These are phyloP conservation scores for Scutellaria baicalensis DNA, from an alignment of 257 asterid genomes.

Conservation along the genomic window DNA sequence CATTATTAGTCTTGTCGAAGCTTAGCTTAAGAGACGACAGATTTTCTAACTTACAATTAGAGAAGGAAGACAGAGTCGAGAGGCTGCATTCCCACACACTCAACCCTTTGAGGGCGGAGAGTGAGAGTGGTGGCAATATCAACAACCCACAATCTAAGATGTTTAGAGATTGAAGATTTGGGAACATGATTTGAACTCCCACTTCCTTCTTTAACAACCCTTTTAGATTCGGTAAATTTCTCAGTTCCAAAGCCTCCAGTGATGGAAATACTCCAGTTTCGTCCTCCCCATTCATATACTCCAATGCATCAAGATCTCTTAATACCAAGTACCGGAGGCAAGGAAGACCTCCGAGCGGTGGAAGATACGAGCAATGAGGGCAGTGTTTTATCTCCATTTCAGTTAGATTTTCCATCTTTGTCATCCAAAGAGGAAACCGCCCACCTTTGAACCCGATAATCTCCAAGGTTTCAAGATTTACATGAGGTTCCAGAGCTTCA, in stretches of 20 bases:
- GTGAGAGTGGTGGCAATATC: not conserved
- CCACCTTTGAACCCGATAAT: not conserved
- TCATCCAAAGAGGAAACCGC: not conserved
- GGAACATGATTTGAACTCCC: conserved; percentile 18
- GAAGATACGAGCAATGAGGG: not conserved
- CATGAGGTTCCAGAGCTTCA: not conserved
- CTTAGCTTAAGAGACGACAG: not conserved
- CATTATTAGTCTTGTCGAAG: not conserved
- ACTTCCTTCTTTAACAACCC: conserved; percentile 1
- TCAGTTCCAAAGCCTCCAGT: not conserved
- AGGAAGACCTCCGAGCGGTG: not conserved
- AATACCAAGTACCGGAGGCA: not conserved
- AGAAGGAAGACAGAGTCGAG: not conserved
- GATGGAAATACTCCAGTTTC: conserved; percentile 6
- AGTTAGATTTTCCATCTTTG: not conserved
- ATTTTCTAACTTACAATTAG: not conserved
- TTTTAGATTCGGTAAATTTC: not conserved
- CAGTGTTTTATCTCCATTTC: not conserved
- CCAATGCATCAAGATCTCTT: not conserved
- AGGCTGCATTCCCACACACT: not conserved
- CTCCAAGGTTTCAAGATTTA: not conserved
- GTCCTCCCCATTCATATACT: conserved; percentile 9
- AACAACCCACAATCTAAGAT: not conserved
- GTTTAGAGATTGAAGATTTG: not conserved
- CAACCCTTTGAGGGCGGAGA: not conserved